Conservation (phyloP, 345 rosid genomes). For the Excoecaria cochinchinensis region DNA sequence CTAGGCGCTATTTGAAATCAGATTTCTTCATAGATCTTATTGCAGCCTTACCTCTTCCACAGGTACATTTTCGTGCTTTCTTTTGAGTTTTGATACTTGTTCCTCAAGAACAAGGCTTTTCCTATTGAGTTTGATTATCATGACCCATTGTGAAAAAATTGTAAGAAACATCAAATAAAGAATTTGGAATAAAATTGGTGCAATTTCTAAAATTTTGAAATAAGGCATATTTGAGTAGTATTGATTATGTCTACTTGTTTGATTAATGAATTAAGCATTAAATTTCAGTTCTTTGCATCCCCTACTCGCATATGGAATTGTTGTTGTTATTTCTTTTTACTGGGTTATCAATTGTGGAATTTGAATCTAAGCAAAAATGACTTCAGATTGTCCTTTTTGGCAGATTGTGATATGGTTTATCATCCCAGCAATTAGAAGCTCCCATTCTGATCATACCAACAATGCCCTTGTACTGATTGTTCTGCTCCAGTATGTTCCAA, state of each 20-base stretch:
- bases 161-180: neutral
- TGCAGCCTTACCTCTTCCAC: slow-evolving; percentile 80
- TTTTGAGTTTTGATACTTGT: neutral
- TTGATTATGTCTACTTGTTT: neutral
- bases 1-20: slow-evolving; percentile 60
- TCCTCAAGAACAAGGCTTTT: neutral
- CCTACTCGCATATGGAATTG: neutral
- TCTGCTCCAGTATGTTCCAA: slow-evolving; percentile 75
- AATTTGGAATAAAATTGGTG: neutral
- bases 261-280: neutral
- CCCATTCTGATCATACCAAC: slow-evolving; percentile 63
- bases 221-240: neutral
- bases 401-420: slow-evolving; percentile 90
- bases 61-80: slow-evolving; percentile 35
- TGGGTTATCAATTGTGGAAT: neutral
- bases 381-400: slow-evolving; percentile 12
- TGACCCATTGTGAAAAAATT: neutral
- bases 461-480: slow-evolving; percentile 75
- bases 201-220: neutral
- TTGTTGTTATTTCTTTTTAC: neutral
- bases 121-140: neutral
- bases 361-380: slow-evolving; percentile 8
- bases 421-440: slow-evolving; percentile 59
- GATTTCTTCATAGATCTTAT: slow-evolving; percentile 70
- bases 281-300: neutral